Evolutionary conservation across 2,329 filamentous ascomycete species (phyloP).

Genomic region (Proliferodiscus dingleyae): DNA sequence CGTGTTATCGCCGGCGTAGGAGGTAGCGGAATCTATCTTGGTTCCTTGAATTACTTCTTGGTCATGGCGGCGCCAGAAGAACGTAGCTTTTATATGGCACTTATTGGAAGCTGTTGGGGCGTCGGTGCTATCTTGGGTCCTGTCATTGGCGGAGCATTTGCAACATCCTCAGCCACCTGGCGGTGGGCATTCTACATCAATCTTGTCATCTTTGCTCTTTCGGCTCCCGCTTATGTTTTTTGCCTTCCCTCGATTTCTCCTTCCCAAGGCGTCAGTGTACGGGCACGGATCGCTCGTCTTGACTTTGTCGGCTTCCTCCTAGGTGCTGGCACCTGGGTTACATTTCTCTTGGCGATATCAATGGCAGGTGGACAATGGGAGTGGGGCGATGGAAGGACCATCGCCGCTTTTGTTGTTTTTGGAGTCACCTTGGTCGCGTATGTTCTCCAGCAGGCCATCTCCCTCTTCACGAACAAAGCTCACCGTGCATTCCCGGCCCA

Average conservation of each 20-base stretch:
- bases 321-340: constrained; percentile 22
- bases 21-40: constrained; percentile 39
- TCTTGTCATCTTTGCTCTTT: constrained; percentile 28
- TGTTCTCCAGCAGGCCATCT: constrained; percentile 14
- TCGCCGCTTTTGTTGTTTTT: constrained; percentile 37
- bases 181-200: constrained; percentile 28
- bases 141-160: constrained; percentile 30
- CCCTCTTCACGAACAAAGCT: constrained; percentile 11
- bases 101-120: constrained; percentile 18
- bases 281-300: constrained; percentile 18
- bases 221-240: constrained; percentile 19
- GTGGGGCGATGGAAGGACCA: constrained; percentile 19
- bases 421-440: constrained; percentile 29
- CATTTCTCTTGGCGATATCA: constrained; percentile 26
- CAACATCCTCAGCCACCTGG: constrained; percentile 23
- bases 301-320: constrained; percentile 34
- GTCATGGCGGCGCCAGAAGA: constrained; percentile 12
- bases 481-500: constrained; percentile 3
- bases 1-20: constrained; percentile 39
- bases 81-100: constrained; percentile 14
- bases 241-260: constrained; percentile 10
- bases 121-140: constrained; percentile 19
- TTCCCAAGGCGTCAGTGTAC: constrained; percentile 2
- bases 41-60: constrained; percentile 23
- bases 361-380: constrained; percentile 25